Evolutionary conservation across 2,329 filamentous ascomycete species (phyloP).

Genomic region (Claviceps fusiformis): DNA sequence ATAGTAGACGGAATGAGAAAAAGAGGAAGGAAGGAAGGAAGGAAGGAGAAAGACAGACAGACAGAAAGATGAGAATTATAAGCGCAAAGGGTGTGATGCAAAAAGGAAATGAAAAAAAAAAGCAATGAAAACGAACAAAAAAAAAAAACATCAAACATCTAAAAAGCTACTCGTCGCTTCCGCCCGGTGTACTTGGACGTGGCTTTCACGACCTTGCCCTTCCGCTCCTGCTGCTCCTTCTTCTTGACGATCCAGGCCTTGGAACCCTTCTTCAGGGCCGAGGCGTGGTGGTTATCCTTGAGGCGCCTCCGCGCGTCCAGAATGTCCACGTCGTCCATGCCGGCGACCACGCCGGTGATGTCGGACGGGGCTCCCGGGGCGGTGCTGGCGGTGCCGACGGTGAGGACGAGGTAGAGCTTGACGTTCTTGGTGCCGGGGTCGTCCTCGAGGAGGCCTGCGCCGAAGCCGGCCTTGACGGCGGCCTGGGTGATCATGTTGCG

Average conservation of each 20-base stretch:
- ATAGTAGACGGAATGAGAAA: no score
- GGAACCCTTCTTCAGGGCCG: constrained; percentile 59
- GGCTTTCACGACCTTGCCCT: constrained; percentile 87
- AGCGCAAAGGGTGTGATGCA: no score
- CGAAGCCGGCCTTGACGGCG: constrained; percentile 87
- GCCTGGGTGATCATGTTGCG: constrained; percentile 83
- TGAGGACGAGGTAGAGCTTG: constrained; percentile 92
- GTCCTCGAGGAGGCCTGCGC: constrained; percentile 87
- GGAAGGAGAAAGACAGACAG: no score
- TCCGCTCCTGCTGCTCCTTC: constrained; percentile 86
- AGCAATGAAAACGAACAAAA: neutral
- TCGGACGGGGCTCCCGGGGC: constrained; percentile 48
- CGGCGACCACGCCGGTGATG: constrained; percentile 79
- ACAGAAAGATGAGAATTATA: no score
- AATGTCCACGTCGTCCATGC: constrained; percentile 80
- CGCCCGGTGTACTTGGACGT: constrained; percentile 89
- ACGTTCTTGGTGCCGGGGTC: constrained; percentile 92
- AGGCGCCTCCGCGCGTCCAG: constrained; percentile 50
- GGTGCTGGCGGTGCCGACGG: constrained; percentile 52
- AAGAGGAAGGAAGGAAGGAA: no score
- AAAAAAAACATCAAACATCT: constrained; percentile 5
- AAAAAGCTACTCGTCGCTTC: constrained; percentile 71
- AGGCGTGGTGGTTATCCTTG: constrained; percentile 28
- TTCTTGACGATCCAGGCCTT: constrained; percentile 76
- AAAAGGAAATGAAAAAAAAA: neutral